These are phyloP conservation scores for Amylostereum areolatum DNA, from an alignment of 1,284 basidiomycete species.

Conservation along the genomic window DNA sequence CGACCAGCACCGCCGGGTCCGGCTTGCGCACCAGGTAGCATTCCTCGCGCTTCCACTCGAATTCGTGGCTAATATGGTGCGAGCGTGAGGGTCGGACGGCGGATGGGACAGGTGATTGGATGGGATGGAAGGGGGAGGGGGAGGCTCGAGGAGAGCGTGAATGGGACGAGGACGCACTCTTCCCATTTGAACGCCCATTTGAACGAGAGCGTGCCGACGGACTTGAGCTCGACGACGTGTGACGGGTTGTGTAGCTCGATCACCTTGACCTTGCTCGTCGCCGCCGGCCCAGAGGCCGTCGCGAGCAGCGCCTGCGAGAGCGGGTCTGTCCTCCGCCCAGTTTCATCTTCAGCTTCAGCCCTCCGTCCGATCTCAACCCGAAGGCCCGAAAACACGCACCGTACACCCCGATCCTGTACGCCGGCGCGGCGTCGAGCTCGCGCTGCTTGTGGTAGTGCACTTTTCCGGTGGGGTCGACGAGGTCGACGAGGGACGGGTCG, in stretches of 20 bases:
- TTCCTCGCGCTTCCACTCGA: slow-evolving; percentile 79
- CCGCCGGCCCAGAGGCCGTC: slow-evolving; percentile 55
- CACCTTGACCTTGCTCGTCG: slow-evolving; percentile 65
- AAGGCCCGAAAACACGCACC: slow-evolving; percentile 34
- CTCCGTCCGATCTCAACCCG: neutral
- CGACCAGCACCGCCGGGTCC: slow-evolving; percentile 78
- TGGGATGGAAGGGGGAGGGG: neutral
- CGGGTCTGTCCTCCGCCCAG: slow-evolving; percentile 41
- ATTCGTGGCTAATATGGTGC: slow-evolving; percentile 53
- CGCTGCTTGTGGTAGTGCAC: slow-evolving; percentile 67
- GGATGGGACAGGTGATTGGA: neutral
- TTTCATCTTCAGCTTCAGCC: neutral
- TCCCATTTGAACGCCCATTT: slow-evolving; percentile 79
- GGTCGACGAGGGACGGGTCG: slow-evolving; percentile 55
- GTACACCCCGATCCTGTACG: slow-evolving; percentile 60
- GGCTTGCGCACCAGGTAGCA: slow-evolving; percentile 79
- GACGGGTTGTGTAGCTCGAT: slow-evolving; percentile 74
- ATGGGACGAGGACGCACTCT: slow-evolving; percentile 44
- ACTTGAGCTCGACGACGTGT: slow-evolving; percentile 61
- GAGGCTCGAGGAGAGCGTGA: neutral
- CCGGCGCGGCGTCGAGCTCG: slow-evolving; percentile 28
- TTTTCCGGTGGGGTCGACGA: slow-evolving; percentile 55
- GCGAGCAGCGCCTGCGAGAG: slow-evolving; percentile 59
- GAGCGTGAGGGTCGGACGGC: too few species aligned
- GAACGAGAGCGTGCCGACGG: slow-evolving; percentile 67